phyloP scores from a whole-genome alignment of 1,139 yeast species.

The Hansenula lynferdii region DNA sequence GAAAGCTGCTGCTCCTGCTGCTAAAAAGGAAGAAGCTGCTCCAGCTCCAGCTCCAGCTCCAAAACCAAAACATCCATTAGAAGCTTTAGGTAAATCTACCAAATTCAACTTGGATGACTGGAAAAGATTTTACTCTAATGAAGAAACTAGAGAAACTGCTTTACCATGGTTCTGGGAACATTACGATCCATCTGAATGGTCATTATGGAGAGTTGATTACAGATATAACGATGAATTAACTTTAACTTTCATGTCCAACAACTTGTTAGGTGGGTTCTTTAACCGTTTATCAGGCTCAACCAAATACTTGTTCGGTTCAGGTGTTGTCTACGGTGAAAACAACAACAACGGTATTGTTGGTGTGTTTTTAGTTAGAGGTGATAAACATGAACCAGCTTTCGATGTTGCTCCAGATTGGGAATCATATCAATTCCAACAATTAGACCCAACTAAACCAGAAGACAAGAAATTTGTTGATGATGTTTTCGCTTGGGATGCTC shows the following conservation, averaged over 20 bases:
- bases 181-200: slow-evolving; percentile 91
- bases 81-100: slow-evolving; percentile 67
- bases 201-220: slow-evolving; percentile 93
- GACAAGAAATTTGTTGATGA: slow-evolving; percentile 67
- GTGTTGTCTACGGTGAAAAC: slow-evolving; percentile 97
- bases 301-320: slow-evolving; percentile 90
- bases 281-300: slow-evolving; percentile 88
- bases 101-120: slow-evolving; percentile 78
- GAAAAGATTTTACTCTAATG: slow-evolving; percentile 97
- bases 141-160: slow-evolving; percentile 92
- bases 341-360: slow-evolving; percentile 97
- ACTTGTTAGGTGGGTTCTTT: slow-evolving; percentile 98
- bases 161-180: slow-evolving; percentile 99
- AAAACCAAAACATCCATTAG: slow-evolving; percentile 92
- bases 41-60: slow-evolving; percentile 37
- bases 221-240: slow-evolving; percentile 98
- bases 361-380: slow-evolving; percentile 93
- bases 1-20: slow-evolving; percentile 31
- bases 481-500: slow-evolving; percentile 87
- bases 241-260: slow-evolving; percentile 96
- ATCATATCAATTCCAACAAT: slow-evolving; percentile 63
- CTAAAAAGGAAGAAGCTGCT: slow-evolving; percentile 30
- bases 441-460: slow-evolving; percentile 61
- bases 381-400: slow-evolving; percentile 85
- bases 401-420: slow-evolving; percentile 99